These are phyloP conservation scores for Nymphaea colorata DNA, from an alignment of 164 flowering plant species.

Conservation along the genomic window DNA sequence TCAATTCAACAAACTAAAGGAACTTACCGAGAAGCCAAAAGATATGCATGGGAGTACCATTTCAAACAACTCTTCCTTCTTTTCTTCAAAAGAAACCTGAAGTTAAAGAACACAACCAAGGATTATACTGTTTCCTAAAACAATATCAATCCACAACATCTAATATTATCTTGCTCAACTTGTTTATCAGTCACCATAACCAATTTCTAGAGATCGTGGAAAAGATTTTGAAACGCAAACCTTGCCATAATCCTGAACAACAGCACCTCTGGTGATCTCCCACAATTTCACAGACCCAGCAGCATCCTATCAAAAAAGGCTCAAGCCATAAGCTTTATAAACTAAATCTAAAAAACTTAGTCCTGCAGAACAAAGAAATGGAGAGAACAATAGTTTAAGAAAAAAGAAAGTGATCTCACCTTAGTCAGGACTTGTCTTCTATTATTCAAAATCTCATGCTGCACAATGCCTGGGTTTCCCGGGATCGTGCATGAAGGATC, in stretches of 20 bases:
- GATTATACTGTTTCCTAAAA: background rate
- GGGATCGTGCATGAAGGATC: conserved; percentile 60
- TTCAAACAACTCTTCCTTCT: conserved; percentile 86
- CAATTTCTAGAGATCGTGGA: background rate
- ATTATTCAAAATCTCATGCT: conserved; percentile 88
- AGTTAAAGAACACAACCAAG: background rate
- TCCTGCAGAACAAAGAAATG: background rate
- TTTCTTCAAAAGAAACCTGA: conserved; percentile 87
- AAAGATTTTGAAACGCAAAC: conserved; percentile 16
- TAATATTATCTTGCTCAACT: too few species aligned
- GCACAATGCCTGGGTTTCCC: conserved; percentile 78
- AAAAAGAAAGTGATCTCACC: conserved; percentile 24
- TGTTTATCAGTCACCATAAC: background rate
- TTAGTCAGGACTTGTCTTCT: conserved; percentile 90
- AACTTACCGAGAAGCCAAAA: background rate
- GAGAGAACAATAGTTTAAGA: background rate
- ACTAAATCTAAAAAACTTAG: background rate
- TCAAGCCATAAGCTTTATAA: background rate
- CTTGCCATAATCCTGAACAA: conserved; percentile 89
- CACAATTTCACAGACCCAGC: conserved; percentile 83
- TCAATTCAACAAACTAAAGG: too few species aligned
- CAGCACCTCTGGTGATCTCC: conserved; percentile 89
- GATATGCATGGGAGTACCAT: conserved; percentile 40
- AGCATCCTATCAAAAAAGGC: conserved; percentile 46
- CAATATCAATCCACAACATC: too few species aligned